These are phyloP conservation scores for Volvox reticuliferus DNA, from an alignment of 139 green algal species.

Conservation along the genomic window DNA sequence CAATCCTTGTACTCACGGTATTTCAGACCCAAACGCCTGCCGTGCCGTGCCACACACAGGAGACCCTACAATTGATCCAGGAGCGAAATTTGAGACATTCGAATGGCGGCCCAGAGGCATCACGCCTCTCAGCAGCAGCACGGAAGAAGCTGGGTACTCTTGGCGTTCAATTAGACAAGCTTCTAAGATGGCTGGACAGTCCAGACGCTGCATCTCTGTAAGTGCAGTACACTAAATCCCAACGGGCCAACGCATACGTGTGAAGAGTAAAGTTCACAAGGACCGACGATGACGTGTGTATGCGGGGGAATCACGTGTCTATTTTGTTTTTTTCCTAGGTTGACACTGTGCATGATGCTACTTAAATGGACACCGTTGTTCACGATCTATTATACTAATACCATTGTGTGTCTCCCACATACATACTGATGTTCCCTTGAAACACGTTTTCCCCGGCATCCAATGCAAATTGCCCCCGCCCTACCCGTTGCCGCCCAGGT, in stretches of 20 bases:
- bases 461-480: background rate
- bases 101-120: conserved; percentile 79
- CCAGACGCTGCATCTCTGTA: conserved; percentile 69
- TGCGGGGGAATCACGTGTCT: too few relatives aligned
- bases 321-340: too few relatives aligned
- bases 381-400: too few relatives aligned
- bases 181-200: conserved; percentile 75
- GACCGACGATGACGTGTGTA: too few relatives aligned
- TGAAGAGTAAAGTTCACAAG: too few relatives aligned
- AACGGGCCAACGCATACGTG: too few relatives aligned
- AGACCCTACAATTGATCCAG: conserved; percentile 59
- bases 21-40: background rate
- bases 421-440: too few relatives aligned
- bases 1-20: conserved; percentile 27
- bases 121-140: conserved; percentile 81
- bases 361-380: too few relatives aligned
- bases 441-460: too few relatives aligned
- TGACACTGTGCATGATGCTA: too few relatives aligned
- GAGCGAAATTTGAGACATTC: conserved; percentile 84
- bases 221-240: conserved; percentile 30
- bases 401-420: too few relatives aligned
- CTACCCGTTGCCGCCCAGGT: conserved; percentile 59
- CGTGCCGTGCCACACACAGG: background rate
- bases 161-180: conserved; percentile 72
- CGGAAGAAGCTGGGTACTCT: conserved; percentile 88